Evolutionary conservation across 2,329 filamentous ascomycete species (phyloP), one percentile per base, ranked within the genome.

Genomic region (Paradendryphiella salina): DNA sequence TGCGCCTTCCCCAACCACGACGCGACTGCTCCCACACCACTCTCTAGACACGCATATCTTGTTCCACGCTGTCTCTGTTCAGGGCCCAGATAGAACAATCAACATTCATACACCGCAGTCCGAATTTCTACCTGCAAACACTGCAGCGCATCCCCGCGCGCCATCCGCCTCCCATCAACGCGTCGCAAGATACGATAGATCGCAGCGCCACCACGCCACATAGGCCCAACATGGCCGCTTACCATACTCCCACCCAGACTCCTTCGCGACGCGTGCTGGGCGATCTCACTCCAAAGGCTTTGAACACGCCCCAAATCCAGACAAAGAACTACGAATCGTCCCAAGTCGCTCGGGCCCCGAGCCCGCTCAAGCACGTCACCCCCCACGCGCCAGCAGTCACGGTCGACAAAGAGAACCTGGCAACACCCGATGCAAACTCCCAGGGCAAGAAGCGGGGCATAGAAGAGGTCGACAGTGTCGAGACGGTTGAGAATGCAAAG

Each of bases 371-470:
- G 55, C 70, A 71, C 37, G 58, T 63, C 31, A 59, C 59, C 11
- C 60, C 63, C 5, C 55, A 67, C 8, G 61, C 60, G 4, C 62
- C 69, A 11, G 54, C 59, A 14, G 36, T 54, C 6, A 52, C 63
- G 11, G 46, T 49, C 20, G 56, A 63, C 43, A 65, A 71, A 47
- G 72, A 73, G 50, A 73, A 73, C 53, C 36, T 58, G 17, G 37
- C 52, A 9, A 54, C 44, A 7, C 38, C 49, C 17, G 47, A 56
- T 41, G 54, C 58, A 23, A 59, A 49, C n/a, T 44, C 56, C 2
- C 53, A 58, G n/a, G 63, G 68, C 44, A 66, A 64, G 54, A 74
- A 74, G 57, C 50, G 72, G 43, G 62, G 63, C 34, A 72, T 74
- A 33, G 51, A 68, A 40, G 68, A 73, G 48, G 69, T 73, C 18